Evolutionary conservation across 2,329 filamentous ascomycete genomes (phyloP).

Genomic region (Colletotrichum tropicale): DNA sequence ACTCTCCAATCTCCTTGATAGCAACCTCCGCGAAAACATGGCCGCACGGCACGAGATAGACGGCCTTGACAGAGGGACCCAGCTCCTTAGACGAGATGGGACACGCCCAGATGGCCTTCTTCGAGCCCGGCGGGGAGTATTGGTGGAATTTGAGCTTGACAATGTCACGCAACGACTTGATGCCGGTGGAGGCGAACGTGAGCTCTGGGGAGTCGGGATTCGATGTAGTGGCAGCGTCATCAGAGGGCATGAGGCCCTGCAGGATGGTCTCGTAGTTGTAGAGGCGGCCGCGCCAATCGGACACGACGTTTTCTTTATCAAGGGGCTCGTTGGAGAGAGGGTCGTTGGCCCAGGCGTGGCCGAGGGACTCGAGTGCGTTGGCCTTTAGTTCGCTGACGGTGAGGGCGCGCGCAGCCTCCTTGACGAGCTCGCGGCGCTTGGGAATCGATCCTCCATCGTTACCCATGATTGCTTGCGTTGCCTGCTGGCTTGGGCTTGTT

Average conservation of each 20-base stretch:
- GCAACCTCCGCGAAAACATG: slow-evolving; percentile 91
- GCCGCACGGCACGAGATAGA: slow-evolving; percentile 93
- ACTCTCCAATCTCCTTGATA: slow-evolving; percentile 77
- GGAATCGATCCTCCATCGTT: slow-evolving; percentile 98
- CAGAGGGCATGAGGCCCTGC: slow-evolving; percentile 55
- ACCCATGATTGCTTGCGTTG: slow-evolving; percentile 66
- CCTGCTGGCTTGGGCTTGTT: neutral
- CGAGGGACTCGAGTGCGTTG: slow-evolving; percentile 81
- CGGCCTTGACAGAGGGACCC: slow-evolving; percentile 77
- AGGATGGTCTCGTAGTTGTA: slow-evolving; percentile 96
- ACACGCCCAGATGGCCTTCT: slow-evolving; percentile 74
- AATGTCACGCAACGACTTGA: slow-evolving; percentile 84
- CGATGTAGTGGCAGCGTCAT: slow-evolving; percentile 30
- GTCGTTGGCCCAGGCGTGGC: slow-evolving; percentile 86
- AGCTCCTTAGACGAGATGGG: slow-evolving; percentile 87
- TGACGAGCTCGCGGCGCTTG: slow-evolving; percentile 93
- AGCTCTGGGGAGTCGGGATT: slow-evolving; percentile 29
- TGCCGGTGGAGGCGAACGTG: slow-evolving; percentile 56
- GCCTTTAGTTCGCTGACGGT: slow-evolving; percentile 90
- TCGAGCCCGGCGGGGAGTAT: slow-evolving; percentile 35
- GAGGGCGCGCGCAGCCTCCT: slow-evolving; percentile 83
- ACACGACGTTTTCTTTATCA: slow-evolving; percentile 73
- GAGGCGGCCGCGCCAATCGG: slow-evolving; percentile 81
- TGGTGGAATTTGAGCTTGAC: slow-evolving; percentile 81
- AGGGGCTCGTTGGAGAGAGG: slow-evolving; percentile 83